Base-by-base conservation (phyloP, 2,329 filamentous ascomycete species). In the Fonsecaea monophora region DNA sequence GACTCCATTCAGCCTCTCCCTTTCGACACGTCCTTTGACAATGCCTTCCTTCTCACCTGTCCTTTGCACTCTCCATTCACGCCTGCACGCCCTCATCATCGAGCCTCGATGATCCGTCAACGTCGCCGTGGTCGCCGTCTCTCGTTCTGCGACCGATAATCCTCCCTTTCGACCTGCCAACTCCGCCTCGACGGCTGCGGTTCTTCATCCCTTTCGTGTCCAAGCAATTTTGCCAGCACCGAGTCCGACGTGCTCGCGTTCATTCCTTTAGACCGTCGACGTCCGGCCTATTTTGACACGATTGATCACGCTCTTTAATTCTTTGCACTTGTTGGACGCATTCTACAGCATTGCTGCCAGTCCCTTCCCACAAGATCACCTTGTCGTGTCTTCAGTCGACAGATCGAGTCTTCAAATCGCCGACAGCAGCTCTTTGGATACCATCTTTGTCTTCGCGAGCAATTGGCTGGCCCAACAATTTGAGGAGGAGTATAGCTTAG, bases 71-170 rank as follows among this genome's bases (percentile, higher is more conserved):
- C 38, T 30, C 53, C 53, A 35, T 48, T 65, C 53, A 60, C 57
- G 32, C 53, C 59, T 45, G 38, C 40, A 64, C 68, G 45, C 58
- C 56, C 54, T 70, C 63, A 50, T 53, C 69, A 62, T 68, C 67
- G 70, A 71, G 69, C 67, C 69, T 69, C 66, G 65, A 73, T 73
- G 71, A 69, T 70, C 65, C 66, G 70, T 72, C 70, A 69, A 70
- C 68, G 70, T 73, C 72, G 72, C 71, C 71, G 67, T 73, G 72
- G 71, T 74, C 72, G 72, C 71, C 66, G 58, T 70, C 69, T 68
- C 66, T 72, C 70, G 53, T 68, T 72, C 62, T 61, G 70, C 71
- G 71, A 65, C 69, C 71, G 69, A 72, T 73, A 73, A 72, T 21
- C 55, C 53, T 56, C 62, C 62, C 60, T 45, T 60, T 67, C 71